Base-by-base conservation (phyloP, 2,329 filamentous ascomycete genomes). In the Hypoxylon sp. region DNA sequence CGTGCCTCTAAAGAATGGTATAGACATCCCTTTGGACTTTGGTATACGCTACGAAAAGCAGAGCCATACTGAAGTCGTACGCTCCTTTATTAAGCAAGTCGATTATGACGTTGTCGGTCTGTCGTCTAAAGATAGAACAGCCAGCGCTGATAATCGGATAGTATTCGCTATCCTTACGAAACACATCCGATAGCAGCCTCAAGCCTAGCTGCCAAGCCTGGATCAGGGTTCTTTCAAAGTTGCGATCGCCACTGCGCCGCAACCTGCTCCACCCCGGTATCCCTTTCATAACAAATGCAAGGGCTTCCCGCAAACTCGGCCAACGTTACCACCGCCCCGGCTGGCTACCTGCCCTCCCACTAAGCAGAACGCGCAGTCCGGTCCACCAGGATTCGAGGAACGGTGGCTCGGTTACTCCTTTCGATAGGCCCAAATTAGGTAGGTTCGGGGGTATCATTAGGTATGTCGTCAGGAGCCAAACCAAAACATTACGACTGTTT, bases 351-450 rank as follows among this genome's bases (percentile, higher is more conserved):
- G 23, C 45, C 30, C 14, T 51, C 39, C n/a, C 30, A 27, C 45
- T 60, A 27, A 54, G 45, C 50, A 53, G 54, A 51, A 67, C 61
- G 61, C 43, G 27, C 34, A 61, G 37, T 19, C 54, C 55, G 45
- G 34, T 51, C 50, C 59, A 48, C 59, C 27, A 66, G 66, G 48
- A 57, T 43, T 21, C 34, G 21, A 55, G 45, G 61, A 50, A 46
- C 57, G 48, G 56, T 69, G 67, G 67, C 63, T 63, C 30, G 57
- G 60, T 30, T 48, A 29, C 48, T 63, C 66, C 60, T 63, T 64
- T 63, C 47, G 29, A 67, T 69, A 69, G 34, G 66, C 54, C 67
- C 60, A 67, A 63, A 47, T 63, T 66, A 69, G 59, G 55, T 68
- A 50, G 41, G 48, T 52, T 58, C 54, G 34, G 55, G 46, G 32